phyloP scores from a whole-genome alignment of 305 asterid genomes.

The Rubia peregrina region DNA sequence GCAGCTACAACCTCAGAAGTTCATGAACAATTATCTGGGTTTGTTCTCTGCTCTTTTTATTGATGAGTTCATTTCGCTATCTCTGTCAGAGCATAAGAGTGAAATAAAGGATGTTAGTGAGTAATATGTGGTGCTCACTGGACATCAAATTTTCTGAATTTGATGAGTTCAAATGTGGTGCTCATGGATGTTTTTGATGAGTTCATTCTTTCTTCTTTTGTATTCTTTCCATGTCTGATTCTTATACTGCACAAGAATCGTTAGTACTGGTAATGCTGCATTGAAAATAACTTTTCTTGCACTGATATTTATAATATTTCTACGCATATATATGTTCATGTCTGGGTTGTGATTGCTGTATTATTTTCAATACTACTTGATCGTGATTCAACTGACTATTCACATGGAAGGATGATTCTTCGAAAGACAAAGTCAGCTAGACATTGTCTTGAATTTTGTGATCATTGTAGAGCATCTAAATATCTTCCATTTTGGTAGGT shows the following conservation, averaged over 20 bases:
- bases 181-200: too few species aligned
- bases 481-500: not conserved
- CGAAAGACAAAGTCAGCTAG: not conserved
- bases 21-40: conserved; percentile 97
- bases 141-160: not conserved
- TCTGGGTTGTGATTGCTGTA: not conserved
- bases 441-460: not conserved
- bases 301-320: not conserved
- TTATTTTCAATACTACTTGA: not conserved
- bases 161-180: too few species aligned
- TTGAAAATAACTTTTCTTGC: not conserved
- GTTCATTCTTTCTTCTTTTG: not conserved
- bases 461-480: not conserved
- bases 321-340: not conserved
- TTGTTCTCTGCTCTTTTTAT: conserved; percentile 21
- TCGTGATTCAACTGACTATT: not conserved
- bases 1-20: conserved; percentile 53
- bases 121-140: not conserved
- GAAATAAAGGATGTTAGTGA: not conserved
- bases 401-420: not conserved
- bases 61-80: not conserved
- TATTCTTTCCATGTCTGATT: not conserved
- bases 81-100: not conserved
- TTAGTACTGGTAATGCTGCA: not conserved
- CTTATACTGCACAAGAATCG: not conserved